Base-by-base conservation (phyloP, 208 protist species). In the Phytomonas sp. region DNA sequence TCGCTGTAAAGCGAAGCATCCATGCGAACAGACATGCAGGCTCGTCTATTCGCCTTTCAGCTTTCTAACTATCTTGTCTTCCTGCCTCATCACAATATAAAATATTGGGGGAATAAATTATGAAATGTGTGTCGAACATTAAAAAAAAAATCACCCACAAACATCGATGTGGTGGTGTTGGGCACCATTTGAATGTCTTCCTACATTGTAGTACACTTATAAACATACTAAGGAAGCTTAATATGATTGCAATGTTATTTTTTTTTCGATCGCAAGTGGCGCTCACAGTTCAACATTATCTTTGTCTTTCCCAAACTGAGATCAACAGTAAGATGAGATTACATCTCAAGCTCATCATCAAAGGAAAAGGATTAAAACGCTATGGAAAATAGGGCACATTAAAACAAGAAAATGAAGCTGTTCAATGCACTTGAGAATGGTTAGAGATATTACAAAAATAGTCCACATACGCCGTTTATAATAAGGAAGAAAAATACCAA, bases 1-100 rank as follows among this genome's bases (percentile, higher is more conserved):
- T 94, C 88, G 75, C 87, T 93, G 73, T 84, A 94, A n/a, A 96
- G 85, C 51, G 84, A 85, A 13, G 84, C 81, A 68, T 91, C 34
- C 86, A 92, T 92, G 40, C 84, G 84, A 17, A 87, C 61, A 13
- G 85, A 89, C 85, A 94, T 94, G 6, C 11, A 3, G 26, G 9
- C 2, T 63, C n/a, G 43, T 26, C 9, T 29, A n/a, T 34, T 13
- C 36, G 40, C 36, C 9, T 36, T 31, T 51, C 28, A 29, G 30
- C 2, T 70, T 9, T 34, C 36, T 70, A 30, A 30, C 7, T 62
- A 60, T 60, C 2, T 23, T 59, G 28, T 3, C n/a, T 30, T 67
- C 26, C n/a, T 67, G 17, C 7, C 11, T 3, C 29, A 28, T 46
- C 30, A 43, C 2, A 67, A 1, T 3, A 9, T 46, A 67, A 4